Percentiles rank a stretch among this genome's conserved stretches.
Evolutionary conservation across 768 basidiomycete genomes (phyloP).

Genomic region (Trametes maxima): DNA sequence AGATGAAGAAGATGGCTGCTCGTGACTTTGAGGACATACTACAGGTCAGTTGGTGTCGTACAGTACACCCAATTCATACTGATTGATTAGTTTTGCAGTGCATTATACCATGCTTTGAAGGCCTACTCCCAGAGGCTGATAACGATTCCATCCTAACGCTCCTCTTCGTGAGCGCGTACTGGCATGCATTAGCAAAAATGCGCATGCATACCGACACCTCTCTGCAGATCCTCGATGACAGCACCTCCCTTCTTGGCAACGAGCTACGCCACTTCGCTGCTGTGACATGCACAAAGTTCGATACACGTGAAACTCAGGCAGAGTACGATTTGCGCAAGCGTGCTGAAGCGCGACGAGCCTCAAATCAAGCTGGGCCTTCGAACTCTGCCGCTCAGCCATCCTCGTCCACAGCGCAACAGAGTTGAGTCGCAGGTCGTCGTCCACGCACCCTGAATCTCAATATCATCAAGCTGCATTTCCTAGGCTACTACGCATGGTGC

Average conservation of each 20-base stretch:
- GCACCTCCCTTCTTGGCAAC: constrained; percentile 19
- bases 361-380: too few relatives aligned
- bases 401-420: background rate
- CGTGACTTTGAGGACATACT: constrained; percentile 34
- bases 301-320: constrained; percentile 30
- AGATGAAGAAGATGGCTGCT: constrained; percentile 32
- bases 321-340: constrained; percentile 28
- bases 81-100: constrained; percentile 29
- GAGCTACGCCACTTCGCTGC: constrained; percentile 30
- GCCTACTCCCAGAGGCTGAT: constrained; percentile 31
- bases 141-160: constrained; percentile 25
- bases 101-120: constrained; percentile 38
- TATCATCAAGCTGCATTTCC: constrained; percentile 39
- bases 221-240: constrained; percentile 24
- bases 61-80: background rate
- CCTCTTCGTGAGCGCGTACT: constrained; percentile 31
- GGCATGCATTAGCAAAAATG: constrained; percentile 41
- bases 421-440: background rate
- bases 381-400: too few relatives aligned
- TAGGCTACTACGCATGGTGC: constrained; percentile 36
- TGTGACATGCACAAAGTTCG: constrained; percentile 29
- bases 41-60: constrained; percentile 18
- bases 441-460: constrained; percentile 32
- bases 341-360: background rate
- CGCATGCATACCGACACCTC: constrained; percentile 36